Base-by-base conservation (phyloP, 2,329 filamentous ascomycete species). In the Fusarium sororula region DNA sequence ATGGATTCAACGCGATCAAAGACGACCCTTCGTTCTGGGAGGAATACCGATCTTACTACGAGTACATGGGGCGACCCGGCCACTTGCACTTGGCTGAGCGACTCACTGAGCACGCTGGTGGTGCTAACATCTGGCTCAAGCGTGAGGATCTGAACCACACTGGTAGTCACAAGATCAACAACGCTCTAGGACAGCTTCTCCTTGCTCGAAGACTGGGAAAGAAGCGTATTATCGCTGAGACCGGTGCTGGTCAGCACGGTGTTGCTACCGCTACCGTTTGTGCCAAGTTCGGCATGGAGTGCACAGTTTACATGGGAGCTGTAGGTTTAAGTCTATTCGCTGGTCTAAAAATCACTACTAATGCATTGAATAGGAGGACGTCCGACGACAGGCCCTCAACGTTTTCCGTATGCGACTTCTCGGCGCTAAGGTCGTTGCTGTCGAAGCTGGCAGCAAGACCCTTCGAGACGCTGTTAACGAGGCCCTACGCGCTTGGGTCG, bases 111-210 rank as follows among this genome's bases (percentile, higher is more conserved):
- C 87, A 96, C 79, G 95, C 94, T 54, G 94, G 95, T 30, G 96
- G 96, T 69, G 96, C 96, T 55, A 97, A 95, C 80, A 97, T 99
- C 85, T 99, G 96, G 92, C 86, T 99, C 76, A 99, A 99, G 89
- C 91, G 96, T 78, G 96, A 99, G 85, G 96, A 99, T 82, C 87
- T 98, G 64, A 98, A 98, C 84, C 96, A 99, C 82, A 98, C 96
- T 14, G 96, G 96, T 75, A 97, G 94, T 72, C 96, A 99, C 88
- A 99, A 99, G 89, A 98, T 99, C 87, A 99, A 99, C 87, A 99
- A 99, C 79, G 96, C 96, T 1, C 87, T 99, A 14, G 96, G 96
- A 5, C 96, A 99, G 83, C 91, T 98, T 55, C 89, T 99, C 20
- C 86, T 99, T 44, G 96, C 96, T 4, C 89, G 89, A 77, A 89